Conservation (phyloP, 2,329 filamentous ascomycete species). For the Myriosclerotinia duriaeana region DNA sequence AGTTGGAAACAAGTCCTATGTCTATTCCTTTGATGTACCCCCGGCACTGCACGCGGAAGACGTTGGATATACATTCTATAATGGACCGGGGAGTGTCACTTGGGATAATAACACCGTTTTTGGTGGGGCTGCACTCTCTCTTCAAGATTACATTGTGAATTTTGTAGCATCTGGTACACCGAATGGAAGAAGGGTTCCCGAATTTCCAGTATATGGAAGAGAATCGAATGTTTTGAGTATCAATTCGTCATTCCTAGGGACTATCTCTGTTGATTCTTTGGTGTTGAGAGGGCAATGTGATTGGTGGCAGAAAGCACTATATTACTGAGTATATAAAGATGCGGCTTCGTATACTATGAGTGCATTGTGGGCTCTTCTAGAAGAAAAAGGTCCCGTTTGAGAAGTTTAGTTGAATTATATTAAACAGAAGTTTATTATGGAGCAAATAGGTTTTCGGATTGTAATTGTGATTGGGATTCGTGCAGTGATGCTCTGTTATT, state of each 20-base stretch:
- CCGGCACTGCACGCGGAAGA: constrained; percentile 56
- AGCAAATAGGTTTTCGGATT: too few species aligned
- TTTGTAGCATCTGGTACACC: constrained; percentile 42
- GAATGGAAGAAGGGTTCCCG: constrained; percentile 30
- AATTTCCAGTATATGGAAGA: constrained; percentile 30
- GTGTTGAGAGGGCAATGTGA: not conserved
- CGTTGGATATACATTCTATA: constrained; percentile 53
- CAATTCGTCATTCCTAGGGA: not conserved
- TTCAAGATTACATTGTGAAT: constrained; percentile 43
- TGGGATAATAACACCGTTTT: constrained; percentile 25
- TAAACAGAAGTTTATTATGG: too few species aligned
- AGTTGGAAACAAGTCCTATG: constrained; percentile 48
- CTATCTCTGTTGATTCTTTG: not conserved
- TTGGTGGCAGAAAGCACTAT: constrained; percentile 1
- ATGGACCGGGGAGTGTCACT: constrained; percentile 39
- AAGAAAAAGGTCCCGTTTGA: too few species aligned
- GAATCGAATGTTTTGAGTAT: constrained; percentile 27
- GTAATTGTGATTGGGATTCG: too few species aligned
- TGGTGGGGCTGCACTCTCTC: constrained; percentile 36
- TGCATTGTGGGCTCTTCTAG: too few species aligned
- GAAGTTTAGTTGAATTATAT: too few species aligned
- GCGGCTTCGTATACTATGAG: too few species aligned
- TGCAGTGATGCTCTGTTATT: too few species aligned
- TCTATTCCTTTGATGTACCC: constrained; percentile 53
- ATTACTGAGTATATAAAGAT: not conserved